Evolutionary conservation across 345 rosid species (phyloP).

Genomic region (Sonneratia alba): DNA sequence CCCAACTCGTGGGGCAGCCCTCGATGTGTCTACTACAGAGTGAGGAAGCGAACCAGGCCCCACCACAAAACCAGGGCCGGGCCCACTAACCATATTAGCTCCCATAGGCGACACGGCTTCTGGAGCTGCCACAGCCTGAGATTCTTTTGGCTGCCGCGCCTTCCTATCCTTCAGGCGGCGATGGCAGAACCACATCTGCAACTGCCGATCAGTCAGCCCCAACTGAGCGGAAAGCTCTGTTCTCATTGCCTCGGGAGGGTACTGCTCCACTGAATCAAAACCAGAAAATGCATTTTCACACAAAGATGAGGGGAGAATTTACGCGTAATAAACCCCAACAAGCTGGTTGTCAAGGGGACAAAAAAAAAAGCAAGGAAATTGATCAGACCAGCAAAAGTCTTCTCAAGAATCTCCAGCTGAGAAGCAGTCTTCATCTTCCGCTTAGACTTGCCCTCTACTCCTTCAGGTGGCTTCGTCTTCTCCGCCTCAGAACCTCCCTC

Average conservation of each 20-base stretch:
- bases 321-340: background rate
- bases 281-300: background rate
- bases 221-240: slow-evolving; percentile 65
- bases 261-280: slow-evolving; percentile 44
- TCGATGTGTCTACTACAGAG: slow-evolving; percentile 30
- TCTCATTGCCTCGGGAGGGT: slow-evolving; percentile 66
- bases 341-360: background rate
- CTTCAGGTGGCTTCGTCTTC: slow-evolving; percentile 58
- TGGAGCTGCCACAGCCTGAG: slow-evolving; percentile 15
- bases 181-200: slow-evolving; percentile 99
- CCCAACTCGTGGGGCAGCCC: slow-evolving; percentile 26
- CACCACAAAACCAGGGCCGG: slow-evolving; percentile 21
- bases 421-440: slow-evolving; percentile 91
- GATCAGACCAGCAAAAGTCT: slow-evolving; percentile 57
- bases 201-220: slow-evolving; percentile 77
- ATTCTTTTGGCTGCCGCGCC: slow-evolving; percentile 47
- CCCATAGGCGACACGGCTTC: slow-evolving; percentile 20
- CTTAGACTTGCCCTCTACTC: slow-evolving; percentile 50
- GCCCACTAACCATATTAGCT: slow-evolving; percentile 23
- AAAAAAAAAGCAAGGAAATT: background rate
- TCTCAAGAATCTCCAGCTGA: slow-evolving; percentile 78
- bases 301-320: background rate
- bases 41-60: slow-evolving; percentile 17
- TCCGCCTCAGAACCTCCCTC: slow-evolving; percentile 39
- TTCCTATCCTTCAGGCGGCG: slow-evolving; percentile 83